phyloP scores from a whole-genome alignment of 2,329 filamentous ascomycete species.

The Nemania bipapillata region DNA sequence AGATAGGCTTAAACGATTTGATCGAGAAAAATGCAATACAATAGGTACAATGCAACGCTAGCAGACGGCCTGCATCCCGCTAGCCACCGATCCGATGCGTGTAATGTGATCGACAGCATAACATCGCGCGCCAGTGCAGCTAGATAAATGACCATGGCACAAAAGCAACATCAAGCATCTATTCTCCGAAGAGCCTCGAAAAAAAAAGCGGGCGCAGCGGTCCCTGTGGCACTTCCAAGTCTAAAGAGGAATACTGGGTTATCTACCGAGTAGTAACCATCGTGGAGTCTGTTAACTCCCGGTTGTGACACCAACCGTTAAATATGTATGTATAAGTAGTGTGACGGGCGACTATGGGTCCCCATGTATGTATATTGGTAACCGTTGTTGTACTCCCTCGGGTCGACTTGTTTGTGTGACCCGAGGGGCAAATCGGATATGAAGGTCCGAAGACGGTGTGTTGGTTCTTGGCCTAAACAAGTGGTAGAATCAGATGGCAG shows the following conservation, averaged over 20 bases:
- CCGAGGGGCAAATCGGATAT: background rate
- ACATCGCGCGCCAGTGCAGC: conserved; percentile 10
- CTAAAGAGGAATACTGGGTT: background rate
- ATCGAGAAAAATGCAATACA: conserved; percentile 6
- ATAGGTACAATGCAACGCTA: conserved; percentile 6
- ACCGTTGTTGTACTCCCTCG: conserved; percentile 26
- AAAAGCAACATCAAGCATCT: conserved; percentile 17
- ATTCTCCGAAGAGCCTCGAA: background rate
- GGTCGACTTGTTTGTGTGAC: background rate
- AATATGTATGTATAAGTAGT: conserved; percentile 11
- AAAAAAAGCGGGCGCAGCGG: background rate
- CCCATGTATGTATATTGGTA: conserved; percentile 17
- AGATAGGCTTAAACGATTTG: conserved; percentile 6
- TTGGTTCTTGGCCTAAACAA: background rate
- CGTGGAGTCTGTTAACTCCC: background rate
- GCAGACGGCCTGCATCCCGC: background rate
- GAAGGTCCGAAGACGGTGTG: background rate
- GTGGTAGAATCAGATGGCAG: background rate
- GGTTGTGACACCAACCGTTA: conserved; percentile 17
- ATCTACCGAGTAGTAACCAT: background rate
- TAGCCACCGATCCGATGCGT: conserved; percentile 6
- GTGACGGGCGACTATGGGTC: conserved; percentile 2
- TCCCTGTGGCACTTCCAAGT: background rate
- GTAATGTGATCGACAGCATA: conserved; percentile 24
- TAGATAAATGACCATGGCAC: conserved; percentile 15